These are phyloP conservation scores for Penicillium pulvis DNA, from an alignment of 495 filamentous ascomycete species.

Conservation along the genomic window DNA sequence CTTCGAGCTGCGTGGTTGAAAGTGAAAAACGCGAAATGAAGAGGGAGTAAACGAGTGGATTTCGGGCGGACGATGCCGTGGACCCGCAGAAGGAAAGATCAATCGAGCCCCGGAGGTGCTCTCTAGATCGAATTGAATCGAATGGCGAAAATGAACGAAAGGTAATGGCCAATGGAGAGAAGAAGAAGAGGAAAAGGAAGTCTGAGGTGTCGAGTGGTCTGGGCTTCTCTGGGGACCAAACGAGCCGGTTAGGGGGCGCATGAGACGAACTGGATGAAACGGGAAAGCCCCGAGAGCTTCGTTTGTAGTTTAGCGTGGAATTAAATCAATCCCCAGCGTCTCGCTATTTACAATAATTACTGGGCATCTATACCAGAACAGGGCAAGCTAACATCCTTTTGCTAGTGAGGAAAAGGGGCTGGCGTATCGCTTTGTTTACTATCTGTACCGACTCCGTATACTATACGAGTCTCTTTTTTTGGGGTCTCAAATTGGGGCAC, in stretches of 20 bases:
- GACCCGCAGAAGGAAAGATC: slow-evolving; percentile 27
- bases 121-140: slow-evolving; percentile 20
- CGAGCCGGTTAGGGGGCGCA: slow-evolving; percentile 6
- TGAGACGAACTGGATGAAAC: slow-evolving; percentile 12
- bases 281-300: slow-evolving; percentile 3
- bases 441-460: background rate
- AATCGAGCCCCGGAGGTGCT: slow-evolving; percentile 25
- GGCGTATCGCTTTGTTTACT: background rate
- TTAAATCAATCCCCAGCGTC: background rate
- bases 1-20: slow-evolving; percentile 27
- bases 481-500: background rate
- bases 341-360: background rate
- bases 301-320: slow-evolving; percentile 5
- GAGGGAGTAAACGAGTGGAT: slow-evolving; percentile 37
- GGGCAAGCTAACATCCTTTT: background rate
- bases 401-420: background rate
- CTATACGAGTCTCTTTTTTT: background rate
- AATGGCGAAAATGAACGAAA: slow-evolving; percentile 13
- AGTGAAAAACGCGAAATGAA: slow-evolving; percentile 16
- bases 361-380: background rate
- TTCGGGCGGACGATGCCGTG: slow-evolving; percentile 23
- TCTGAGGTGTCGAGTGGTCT: slow-evolving; percentile 23
- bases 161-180: slow-evolving; percentile 22
- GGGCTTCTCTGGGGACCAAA: slow-evolving; percentile 14
- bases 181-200: slow-evolving; percentile 16